These are phyloP conservation scores for Haplosporangium sp. DNA, from an alignment of 371 early-diverging fungal species.

Conservation along the genomic window DNA sequence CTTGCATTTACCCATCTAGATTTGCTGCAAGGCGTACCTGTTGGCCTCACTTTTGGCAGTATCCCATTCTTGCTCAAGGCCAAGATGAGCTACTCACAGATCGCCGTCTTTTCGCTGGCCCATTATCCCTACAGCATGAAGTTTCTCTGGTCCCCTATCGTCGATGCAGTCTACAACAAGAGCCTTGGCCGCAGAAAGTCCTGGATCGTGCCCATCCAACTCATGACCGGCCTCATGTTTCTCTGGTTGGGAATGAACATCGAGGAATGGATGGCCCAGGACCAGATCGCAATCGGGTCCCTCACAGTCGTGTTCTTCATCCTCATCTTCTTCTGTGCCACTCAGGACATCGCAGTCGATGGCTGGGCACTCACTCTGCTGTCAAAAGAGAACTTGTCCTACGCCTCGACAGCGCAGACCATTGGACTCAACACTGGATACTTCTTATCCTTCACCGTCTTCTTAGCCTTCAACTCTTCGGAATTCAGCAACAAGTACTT, in stretches of 20 bases:
- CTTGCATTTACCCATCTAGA: constrained; percentile 59
- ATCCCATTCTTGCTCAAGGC: constrained; percentile 94
- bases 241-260: constrained; percentile 81
- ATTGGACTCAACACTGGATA: constrained; percentile 96
- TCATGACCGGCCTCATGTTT: constrained; percentile 80
- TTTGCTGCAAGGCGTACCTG: constrained; percentile 94
- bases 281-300: constrained; percentile 69
- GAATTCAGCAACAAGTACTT: constrained; percentile 97
- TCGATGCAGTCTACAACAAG: constrained; percentile 88
- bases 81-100: constrained; percentile 88
- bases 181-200: constrained; percentile 92
- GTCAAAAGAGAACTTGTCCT: constrained; percentile 87
- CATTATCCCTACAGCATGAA: constrained; percentile 94
- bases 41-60: constrained; percentile 91
- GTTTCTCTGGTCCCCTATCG: constrained; percentile 96
- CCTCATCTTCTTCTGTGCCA: constrained; percentile 94
- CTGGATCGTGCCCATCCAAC: constrained; percentile 98
- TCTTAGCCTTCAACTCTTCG: constrained; percentile 92
- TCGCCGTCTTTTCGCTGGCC: constrained; percentile 93
- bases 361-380: constrained; percentile 96
- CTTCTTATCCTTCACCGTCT: constrained; percentile 96
- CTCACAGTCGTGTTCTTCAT: constrained; percentile 78
- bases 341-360: constrained; percentile 98
- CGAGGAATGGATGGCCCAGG: constrained; percentile 77
- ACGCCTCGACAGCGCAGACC: constrained; percentile 96